Evolutionary conservation across 257 asterid genomes (phyloP).

Genomic region (Catharanthus roseus): DNA sequence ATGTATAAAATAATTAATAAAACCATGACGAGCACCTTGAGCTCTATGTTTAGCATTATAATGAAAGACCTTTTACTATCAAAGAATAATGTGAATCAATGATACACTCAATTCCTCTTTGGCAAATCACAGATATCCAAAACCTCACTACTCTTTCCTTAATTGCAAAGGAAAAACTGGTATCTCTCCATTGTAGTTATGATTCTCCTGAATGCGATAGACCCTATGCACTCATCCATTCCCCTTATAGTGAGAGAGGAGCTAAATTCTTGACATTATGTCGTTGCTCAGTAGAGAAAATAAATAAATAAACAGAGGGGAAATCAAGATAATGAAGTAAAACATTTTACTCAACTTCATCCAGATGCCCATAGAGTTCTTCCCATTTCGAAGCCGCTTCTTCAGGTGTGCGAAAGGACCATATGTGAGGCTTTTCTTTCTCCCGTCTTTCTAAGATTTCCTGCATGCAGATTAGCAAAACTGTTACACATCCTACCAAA

Average conservation of each 20-base stretch:
- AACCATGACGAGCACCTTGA: no score
- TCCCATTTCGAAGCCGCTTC: conserved; percentile 26
- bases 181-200: not conserved
- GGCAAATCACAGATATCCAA: not conserved
- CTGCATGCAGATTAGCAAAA: conserved; percentile 34
- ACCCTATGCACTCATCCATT: not conserved
- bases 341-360: conserved; percentile 29
- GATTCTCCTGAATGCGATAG: not conserved
- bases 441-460: conserved; percentile 31
- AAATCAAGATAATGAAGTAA: not conserved
- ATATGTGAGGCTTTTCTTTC: conserved; percentile 23
- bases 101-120: not conserved
- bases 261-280: conserved; percentile 4
- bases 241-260: not conserved
- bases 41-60: not conserved
- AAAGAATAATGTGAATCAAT: not conserved
- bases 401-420: conserved; percentile 33
- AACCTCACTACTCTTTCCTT: not conserved
- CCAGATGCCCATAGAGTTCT: conserved; percentile 25
- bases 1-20: no score
- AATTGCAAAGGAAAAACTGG: not conserved
- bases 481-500: not conserved
- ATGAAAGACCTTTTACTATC: not conserved
- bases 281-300: no score
- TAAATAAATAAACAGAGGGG: not conserved